These are phyloP conservation scores for Globomyces pollinis-pini DNA, from an alignment of 192 early-diverging fungal species.

Conservation along the genomic window DNA sequence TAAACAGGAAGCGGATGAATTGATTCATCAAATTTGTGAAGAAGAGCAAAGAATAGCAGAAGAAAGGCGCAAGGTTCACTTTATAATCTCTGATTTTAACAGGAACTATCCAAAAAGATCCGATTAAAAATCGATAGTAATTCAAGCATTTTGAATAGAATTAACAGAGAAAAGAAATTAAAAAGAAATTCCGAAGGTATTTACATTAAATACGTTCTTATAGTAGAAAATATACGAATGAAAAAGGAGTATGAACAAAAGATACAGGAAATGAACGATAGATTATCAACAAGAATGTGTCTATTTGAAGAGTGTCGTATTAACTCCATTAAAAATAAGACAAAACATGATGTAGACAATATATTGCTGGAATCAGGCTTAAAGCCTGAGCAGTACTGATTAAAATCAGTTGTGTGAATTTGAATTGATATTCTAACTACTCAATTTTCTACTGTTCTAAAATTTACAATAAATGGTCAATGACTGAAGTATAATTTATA, in stretches of 20 bases:
- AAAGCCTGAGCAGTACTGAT: not conserved
- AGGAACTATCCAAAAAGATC: slow-evolving; percentile 3
- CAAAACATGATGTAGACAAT: not conserved
- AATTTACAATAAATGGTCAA: too few species aligned
- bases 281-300: not conserved
- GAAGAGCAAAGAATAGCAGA: not conserved
- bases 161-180: slow-evolving; percentile 7
- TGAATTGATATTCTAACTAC: not conserved
- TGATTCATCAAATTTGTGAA: not conserved
- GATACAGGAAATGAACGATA: slow-evolving; percentile 5
- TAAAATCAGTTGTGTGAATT: too few species aligned
- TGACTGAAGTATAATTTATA: too few species aligned
- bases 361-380: not conserved
- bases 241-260: not conserved
- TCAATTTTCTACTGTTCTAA: not conserved
- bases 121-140: not conserved
- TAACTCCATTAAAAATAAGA: not conserved
- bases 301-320: not conserved
- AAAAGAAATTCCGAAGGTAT: slow-evolving; percentile 1
- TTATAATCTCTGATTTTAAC: not conserved
- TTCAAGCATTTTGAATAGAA: not conserved
- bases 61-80: not conserved
- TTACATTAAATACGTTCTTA: too few species aligned
- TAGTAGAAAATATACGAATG: not conserved
- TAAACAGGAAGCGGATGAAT: not conserved